Conservation (phyloP, 148 eudicot genomes). For the Pouteria glomerata region DNA sequence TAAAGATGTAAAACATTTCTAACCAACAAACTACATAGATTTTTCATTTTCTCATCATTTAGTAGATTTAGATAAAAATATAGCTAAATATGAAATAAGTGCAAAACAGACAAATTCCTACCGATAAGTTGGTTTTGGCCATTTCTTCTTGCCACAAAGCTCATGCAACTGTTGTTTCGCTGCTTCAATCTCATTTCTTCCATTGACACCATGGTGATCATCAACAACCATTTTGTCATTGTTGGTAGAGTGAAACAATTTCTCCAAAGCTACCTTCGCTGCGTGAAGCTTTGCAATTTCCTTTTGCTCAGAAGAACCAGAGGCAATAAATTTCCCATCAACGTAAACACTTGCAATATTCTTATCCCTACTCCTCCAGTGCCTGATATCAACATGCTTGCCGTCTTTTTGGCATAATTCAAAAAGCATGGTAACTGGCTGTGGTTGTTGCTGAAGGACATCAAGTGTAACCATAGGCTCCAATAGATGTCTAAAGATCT, state of each 20-base stretch:
- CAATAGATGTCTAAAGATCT: conserved; percentile 53
- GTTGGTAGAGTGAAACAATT: conserved; percentile 15
- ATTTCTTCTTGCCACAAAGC: conserved; percentile 58
- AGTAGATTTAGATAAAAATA: too few species aligned
- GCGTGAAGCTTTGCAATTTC: conserved; percentile 65
- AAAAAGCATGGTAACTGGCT: conserved; percentile 68
- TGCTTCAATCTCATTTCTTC: conserved; percentile 41
- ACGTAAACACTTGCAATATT: conserved; percentile 54
- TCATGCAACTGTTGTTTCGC: conserved; percentile 58
- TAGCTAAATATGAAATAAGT: too few species aligned
- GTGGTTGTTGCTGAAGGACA: conserved; percentile 51
- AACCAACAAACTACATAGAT: too few species aligned
- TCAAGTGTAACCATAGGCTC: conserved; percentile 72
- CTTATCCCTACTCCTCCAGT: conserved; percentile 34
- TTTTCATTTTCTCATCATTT: too few species aligned
- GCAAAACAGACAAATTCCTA: conserved; percentile 27
- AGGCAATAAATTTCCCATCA: conserved; percentile 41
- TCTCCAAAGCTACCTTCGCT: conserved; percentile 51
- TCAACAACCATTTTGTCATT: conserved; percentile 5
- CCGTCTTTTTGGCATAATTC: conserved; percentile 72
- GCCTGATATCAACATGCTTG: conserved; percentile 41
- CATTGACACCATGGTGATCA: conserved; percentile 19
- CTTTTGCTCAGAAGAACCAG: conserved; percentile 43
- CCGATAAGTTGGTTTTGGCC: conserved; percentile 65
- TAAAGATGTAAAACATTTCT: too few species aligned